Evolutionary conservation across 2,329 filamentous ascomycete genomes (phyloP).

Genomic region (Fusarium protoensiforme): DNA sequence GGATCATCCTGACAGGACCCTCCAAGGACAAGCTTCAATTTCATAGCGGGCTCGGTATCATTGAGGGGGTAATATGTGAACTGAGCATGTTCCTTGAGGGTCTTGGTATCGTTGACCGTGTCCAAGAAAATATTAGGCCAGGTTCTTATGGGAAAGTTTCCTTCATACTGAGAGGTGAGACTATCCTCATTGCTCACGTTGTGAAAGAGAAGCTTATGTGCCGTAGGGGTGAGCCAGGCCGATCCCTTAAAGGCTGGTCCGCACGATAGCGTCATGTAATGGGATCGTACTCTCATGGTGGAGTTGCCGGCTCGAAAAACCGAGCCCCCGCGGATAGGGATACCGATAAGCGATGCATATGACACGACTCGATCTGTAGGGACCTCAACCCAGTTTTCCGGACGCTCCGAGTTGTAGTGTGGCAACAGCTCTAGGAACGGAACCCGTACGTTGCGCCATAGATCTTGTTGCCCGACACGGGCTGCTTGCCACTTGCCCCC

Average conservation of each 20-base stretch:
- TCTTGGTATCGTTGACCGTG: background rate
- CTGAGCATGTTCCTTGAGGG: background rate
- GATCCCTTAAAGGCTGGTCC: background rate
- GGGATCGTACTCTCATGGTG: background rate
- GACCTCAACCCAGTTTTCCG: background rate
- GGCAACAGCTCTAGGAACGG: background rate
- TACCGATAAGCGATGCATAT: background rate
- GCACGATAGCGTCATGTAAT: slow-evolving; percentile 4
- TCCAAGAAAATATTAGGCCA: background rate
- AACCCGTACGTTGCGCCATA: background rate
- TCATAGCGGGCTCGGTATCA: background rate
- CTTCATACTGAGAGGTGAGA: background rate
- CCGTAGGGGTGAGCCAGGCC: background rate
- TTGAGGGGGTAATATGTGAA: background rate
- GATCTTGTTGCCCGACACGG: background rate
- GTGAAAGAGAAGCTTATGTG: background rate
- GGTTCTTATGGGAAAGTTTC: background rate
- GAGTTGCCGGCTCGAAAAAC: background rate
- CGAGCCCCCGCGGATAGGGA: background rate
- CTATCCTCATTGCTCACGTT: background rate
- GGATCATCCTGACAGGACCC: background rate
- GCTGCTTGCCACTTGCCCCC: background rate
- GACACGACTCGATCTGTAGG: background rate
- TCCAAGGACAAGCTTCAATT: background rate
- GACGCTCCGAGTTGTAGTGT: background rate